A percentile compares a stretch with the other conserved stretches of the same genome.
Conservation (phyloP, 768 basidiomycete species). For the Phylloporus sp. region DNA sequence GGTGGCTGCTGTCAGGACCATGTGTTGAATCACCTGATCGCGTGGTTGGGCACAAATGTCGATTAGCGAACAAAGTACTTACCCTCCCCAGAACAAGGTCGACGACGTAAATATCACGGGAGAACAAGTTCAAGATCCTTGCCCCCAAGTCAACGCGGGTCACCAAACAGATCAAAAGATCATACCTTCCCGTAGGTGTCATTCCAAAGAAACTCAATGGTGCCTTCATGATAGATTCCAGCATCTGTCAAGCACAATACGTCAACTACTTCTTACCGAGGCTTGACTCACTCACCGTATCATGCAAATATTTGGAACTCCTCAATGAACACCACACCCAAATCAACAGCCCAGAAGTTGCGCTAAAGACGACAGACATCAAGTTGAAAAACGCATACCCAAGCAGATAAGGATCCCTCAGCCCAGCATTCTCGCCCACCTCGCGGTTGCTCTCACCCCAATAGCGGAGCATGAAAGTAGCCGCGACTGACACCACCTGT, state of each 20-base stretch:
- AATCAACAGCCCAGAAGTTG: constrained; percentile 54
- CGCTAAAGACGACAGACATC: constrained; percentile 50
- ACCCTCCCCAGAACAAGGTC: too few relatives aligned
- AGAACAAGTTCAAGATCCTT: too few relatives aligned
- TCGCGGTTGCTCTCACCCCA: constrained; percentile 79
- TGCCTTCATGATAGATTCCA: constrained; percentile 72
- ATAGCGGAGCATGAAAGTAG: constrained; percentile 59
- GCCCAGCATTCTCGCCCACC: constrained; percentile 51
- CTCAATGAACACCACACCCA: constrained; percentile 73
- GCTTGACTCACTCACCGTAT: constrained; percentile 44
- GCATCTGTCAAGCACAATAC: constrained; percentile 47
- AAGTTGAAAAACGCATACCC: constrained; percentile 66
- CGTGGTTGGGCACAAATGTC: too few relatives aligned
- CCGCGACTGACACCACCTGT: constrained; percentile 57
- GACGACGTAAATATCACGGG: too few relatives aligned
- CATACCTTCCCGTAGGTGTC: constrained; percentile 78
- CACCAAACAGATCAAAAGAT: not conserved
- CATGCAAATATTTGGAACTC: constrained; percentile 71
- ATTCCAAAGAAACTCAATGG: constrained; percentile 86
- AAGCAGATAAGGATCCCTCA: constrained; percentile 50
- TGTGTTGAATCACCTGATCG: too few relatives aligned
- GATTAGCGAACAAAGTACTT: too few relatives aligned
- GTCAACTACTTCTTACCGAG: not conserved
- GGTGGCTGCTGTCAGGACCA: too few relatives aligned
- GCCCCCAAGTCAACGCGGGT: too few relatives aligned